Conservation (phyloP, 2,329 filamentous ascomycete species). For the Albifimbria verrucaria region DNA sequence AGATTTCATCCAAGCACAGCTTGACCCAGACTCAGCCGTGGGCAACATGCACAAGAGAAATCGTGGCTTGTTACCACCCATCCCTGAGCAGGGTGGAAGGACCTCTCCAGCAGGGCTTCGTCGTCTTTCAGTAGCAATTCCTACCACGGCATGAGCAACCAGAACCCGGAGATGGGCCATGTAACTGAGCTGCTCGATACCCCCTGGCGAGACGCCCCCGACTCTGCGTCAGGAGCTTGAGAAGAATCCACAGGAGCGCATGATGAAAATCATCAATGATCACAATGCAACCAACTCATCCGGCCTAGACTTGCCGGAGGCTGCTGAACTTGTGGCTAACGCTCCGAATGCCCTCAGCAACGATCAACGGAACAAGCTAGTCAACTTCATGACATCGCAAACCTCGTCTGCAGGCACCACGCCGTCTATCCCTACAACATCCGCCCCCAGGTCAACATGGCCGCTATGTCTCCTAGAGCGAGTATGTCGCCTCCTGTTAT, state of each 20-base stretch:
- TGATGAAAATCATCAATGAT: constrained; percentile 65
- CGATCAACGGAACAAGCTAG: constrained; percentile 57
- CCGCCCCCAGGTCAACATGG: constrained; percentile 13
- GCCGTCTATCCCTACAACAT: constrained; percentile 13
- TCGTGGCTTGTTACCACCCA: constrained; percentile 53
- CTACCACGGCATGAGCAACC: constrained; percentile 22
- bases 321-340: constrained; percentile 47
- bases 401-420: constrained; percentile 21
- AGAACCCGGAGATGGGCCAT: constrained; percentile 47
- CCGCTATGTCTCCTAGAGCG: constrained; percentile 15
- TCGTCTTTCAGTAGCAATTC: constrained; percentile 11
- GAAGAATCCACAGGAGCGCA: constrained; percentile 55
- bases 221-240: constrained; percentile 55
- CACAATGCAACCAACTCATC: constrained; percentile 53
- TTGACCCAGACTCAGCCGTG: constrained; percentile 32
- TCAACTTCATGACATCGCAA: constrained; percentile 56
- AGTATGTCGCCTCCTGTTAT: constrained; percentile 19
- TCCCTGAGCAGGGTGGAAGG: constrained; percentile 36
- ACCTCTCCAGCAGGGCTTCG: constrained; percentile 22
- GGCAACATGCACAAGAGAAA: constrained; percentile 46
- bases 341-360: constrained; percentile 51
- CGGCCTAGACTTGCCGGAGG: constrained; percentile 51
- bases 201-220: constrained; percentile 44
- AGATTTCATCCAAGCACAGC: constrained; percentile 51
- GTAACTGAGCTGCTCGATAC: constrained; percentile 61